Evolutionary conservation across 2,329 filamentous ascomycete species (phyloP).

Genomic region (Trichoderma sp.): DNA sequence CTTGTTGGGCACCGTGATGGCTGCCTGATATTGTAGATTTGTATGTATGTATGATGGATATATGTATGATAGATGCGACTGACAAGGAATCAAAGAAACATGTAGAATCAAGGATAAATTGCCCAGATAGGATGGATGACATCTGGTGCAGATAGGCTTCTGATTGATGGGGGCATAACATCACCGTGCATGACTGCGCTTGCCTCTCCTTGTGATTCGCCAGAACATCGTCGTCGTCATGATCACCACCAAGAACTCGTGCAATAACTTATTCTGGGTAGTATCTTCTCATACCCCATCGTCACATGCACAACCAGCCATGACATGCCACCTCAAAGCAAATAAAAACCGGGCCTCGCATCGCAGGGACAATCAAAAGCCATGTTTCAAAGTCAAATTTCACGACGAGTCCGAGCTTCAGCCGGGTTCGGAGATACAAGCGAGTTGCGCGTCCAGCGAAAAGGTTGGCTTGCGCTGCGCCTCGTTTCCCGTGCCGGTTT

Average conservation of each 20-base stretch:
- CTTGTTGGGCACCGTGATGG: background rate
- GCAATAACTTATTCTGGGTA: too few relatives aligned
- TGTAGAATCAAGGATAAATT: background rate
- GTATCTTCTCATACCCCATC: too few relatives aligned
- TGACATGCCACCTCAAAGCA: constrained; percentile 6
- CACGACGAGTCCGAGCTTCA: constrained; percentile 24
- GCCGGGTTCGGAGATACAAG: background rate
- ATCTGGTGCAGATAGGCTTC: constrained; percentile 7
- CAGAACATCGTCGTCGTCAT: too few relatives aligned
- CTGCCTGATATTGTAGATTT: background rate
- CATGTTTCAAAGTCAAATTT: constrained; percentile 1
- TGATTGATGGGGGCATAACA: constrained; percentile 3
- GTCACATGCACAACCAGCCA: constrained; percentile 2
- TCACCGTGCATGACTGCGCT: constrained; percentile 21
- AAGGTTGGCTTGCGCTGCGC: constrained; percentile 23
- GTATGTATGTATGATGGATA: background rate
- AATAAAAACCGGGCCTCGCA: constrained; percentile 12
- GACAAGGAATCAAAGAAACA: background rate
- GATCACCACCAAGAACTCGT: too few relatives aligned
- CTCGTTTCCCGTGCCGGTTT: background rate
- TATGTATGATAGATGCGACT: constrained; percentile 1
- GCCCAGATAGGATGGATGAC: background rate
- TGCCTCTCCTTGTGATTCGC: constrained; percentile 2
- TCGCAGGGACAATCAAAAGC: background rate
- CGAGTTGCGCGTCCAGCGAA: constrained; percentile 20